These are phyloP conservation scores for Pseudocercospora crystallina DNA, from an alignment of 2,329 filamentous ascomycete species.

Conservation along the genomic window DNA sequence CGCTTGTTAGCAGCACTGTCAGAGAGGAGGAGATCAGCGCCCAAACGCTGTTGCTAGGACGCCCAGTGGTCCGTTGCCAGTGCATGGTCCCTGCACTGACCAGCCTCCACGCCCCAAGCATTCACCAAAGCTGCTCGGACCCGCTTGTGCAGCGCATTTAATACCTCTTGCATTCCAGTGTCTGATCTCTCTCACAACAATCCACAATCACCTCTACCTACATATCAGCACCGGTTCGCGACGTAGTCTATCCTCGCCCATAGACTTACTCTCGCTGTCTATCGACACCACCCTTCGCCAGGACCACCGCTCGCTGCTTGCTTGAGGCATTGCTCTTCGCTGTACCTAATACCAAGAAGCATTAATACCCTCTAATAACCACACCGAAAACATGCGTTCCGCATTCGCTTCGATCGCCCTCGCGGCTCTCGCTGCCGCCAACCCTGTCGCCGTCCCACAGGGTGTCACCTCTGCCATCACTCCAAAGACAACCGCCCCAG, in stretches of 20 bases:
- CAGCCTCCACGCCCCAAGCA: constrained; percentile 13
- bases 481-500: constrained; percentile 51
- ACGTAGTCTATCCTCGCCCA: constrained; percentile 22
- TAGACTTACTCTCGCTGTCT: constrained; percentile 33
- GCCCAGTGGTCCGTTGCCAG: constrained; percentile 9
- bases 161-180: constrained; percentile 26
- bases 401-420: constrained; percentile 44
- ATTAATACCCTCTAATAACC: constrained; percentile 16
- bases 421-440: constrained; percentile 43
- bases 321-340: constrained; percentile 16
- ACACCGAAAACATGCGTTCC: constrained; percentile 34
- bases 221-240: constrained; percentile 19
- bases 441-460: constrained; percentile 36
- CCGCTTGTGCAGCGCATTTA: constrained; percentile 17
- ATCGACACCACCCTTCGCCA: constrained; percentile 20
- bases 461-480: constrained; percentile 45
- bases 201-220: constrained; percentile 14
- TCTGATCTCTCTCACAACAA: constrained; percentile 20
- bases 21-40: constrained; percentile 10
- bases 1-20: background rate
- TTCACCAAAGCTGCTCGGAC: constrained; percentile 13
- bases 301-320: constrained; percentile 20
- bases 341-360: constrained; percentile 26
- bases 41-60: constrained; percentile 14
- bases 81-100: constrained; percentile 12